These are phyloP conservation scores for Inonotus obliquus DNA, from an alignment of 1,284 basidiomycete species.

Conservation along the genomic window DNA sequence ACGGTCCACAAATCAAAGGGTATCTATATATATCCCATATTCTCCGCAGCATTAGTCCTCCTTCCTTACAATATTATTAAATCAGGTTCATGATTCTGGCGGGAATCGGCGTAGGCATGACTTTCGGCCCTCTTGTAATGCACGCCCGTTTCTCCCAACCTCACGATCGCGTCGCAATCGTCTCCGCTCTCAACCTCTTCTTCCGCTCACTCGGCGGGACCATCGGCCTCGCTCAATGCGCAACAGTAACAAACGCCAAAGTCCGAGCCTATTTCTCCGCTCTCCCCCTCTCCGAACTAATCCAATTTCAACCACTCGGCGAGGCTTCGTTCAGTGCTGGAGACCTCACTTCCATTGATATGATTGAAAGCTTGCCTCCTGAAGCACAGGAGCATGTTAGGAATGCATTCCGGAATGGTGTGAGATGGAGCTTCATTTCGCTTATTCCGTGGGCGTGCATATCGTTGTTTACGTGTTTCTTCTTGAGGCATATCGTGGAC, in stretches of 20 bases:
- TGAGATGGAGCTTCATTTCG: conserved; percentile 41
- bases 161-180: conserved; percentile 33
- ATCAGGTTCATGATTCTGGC: conserved; percentile 41
- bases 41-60: neutral
- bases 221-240: conserved; percentile 46
- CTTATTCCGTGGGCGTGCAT: conserved; percentile 43
- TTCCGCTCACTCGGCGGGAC: conserved; percentile 43
- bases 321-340: neutral
- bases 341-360: conserved; percentile 31
- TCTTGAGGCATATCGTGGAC: neutral
- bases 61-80: neutral
- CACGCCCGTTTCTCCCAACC: conserved; percentile 45
- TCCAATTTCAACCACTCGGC: neutral
- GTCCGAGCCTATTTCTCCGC: conserved; percentile 32
- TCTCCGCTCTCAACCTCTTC: conserved; percentile 31
- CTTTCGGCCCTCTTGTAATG: conserved; percentile 34
- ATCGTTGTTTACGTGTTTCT: conserved; percentile 24
- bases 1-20: conserved; percentile 35
- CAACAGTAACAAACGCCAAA: conserved; percentile 41
- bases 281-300: conserved; percentile 24
- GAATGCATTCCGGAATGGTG: conserved; percentile 38
- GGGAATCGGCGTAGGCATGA: conserved; percentile 41
- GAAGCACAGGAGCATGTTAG: conserved; percentile 32
- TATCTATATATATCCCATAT: conserved; percentile 21
- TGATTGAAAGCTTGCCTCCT: conserved; percentile 33